Evolutionary conservation across 306 rosid genomes (phyloP).

Genomic region (Cicer yamashitae): DNA sequence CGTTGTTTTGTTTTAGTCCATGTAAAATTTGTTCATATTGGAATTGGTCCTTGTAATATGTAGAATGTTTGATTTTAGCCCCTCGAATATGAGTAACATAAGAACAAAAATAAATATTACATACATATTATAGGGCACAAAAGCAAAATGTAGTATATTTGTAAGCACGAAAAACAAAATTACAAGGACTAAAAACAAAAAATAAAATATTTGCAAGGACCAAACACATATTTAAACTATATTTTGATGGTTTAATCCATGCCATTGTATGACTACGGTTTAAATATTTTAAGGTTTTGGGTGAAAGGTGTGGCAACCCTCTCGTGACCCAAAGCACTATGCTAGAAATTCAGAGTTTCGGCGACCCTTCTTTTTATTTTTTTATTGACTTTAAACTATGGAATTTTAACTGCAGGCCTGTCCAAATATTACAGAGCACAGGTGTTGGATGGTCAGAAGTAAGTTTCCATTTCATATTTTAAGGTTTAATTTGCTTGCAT

Average conservation of each 20-base stretch:
- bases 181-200: too few relatives aligned
- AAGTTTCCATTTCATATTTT: conserved; percentile 52
- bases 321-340: neutral
- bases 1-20: too few relatives aligned
- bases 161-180: too few relatives aligned
- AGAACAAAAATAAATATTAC: too few relatives aligned
- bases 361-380: conserved; percentile 4
- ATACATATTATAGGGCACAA: too few relatives aligned
- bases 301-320: neutral
- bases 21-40: too few relatives aligned
- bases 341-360: neutral
- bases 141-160: too few relatives aligned
- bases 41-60: too few relatives aligned
- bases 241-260: neutral
- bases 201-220: too few relatives aligned
- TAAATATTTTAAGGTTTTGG: neutral
- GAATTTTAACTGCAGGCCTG: conserved; percentile 69
- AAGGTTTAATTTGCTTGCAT: conserved; percentile 36
- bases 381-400: conserved; percentile 31
- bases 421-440: conserved; percentile 81
- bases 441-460: conserved; percentile 93
- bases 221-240: neutral
- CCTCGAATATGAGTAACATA: too few relatives aligned
- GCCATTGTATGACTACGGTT: neutral
- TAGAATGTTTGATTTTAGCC: too few relatives aligned